Conservation (phyloP, 768 basidiomycete genomes). For the Hypholoma fasciculare region DNA sequence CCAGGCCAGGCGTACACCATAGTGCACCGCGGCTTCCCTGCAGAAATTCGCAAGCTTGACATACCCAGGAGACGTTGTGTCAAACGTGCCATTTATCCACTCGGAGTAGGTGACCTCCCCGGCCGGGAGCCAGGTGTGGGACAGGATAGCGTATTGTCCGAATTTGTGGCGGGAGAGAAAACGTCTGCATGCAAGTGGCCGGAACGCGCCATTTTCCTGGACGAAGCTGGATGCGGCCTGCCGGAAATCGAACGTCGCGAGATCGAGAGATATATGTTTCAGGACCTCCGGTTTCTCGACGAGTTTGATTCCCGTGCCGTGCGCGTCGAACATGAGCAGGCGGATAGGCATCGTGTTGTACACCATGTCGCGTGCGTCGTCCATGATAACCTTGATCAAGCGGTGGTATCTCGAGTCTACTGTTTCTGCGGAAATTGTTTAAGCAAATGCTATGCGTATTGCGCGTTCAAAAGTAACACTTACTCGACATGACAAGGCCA, state of each 20-base stretch:
- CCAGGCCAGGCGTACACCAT: background rate
- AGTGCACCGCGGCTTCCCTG: background rate
- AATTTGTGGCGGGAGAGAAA: background rate
- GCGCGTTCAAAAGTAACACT: too few relatives aligned
- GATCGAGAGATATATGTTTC: background rate
- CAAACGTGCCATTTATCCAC: background rate
- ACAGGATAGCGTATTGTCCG: background rate
- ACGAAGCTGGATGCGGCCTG: too few relatives aligned
- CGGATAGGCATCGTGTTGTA: slow-evolving; percentile 1
- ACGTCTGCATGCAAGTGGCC: too few relatives aligned
- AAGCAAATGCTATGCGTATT: too few relatives aligned
- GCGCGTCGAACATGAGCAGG: background rate
- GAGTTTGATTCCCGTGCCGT: background rate
- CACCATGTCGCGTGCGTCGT: background rate
- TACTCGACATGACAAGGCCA: too few relatives aligned
- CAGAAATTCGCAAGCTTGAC: background rate
- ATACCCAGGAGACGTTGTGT: background rate
- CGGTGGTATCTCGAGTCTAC: too few relatives aligned
- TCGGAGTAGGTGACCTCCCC: background rate
- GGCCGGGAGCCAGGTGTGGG: background rate
- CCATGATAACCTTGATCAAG: background rate
- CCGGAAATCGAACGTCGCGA: too few relatives aligned
- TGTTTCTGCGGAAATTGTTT: too few relatives aligned
- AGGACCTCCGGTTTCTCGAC: background rate
- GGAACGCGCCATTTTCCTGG: too few relatives aligned